Conservation (phyloP, 306 rosid species). For the barrel medic (Medicago truncatula) region DNA sequence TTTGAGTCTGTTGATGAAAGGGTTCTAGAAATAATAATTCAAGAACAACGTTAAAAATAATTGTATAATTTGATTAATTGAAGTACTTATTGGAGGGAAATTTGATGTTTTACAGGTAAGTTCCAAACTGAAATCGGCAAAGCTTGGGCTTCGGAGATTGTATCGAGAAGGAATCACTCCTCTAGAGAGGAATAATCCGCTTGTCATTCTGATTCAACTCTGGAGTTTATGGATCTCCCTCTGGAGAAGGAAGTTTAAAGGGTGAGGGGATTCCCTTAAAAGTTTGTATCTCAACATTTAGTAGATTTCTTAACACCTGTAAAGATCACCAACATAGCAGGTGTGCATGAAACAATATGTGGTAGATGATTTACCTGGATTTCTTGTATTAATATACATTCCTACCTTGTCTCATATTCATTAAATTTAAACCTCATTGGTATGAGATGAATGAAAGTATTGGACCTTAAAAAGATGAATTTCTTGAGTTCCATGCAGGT, state of each 20-base stretch:
- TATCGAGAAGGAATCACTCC: conserved; percentile 58
- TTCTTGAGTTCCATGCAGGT: background rate
- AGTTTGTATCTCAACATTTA: background rate
- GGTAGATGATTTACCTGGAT: background rate
- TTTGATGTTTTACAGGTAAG: conserved; percentile 60
- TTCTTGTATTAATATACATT: conserved; percentile 5
- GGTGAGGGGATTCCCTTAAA: background rate
- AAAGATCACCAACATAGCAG: conserved; percentile 7
- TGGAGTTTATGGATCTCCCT: background rate
- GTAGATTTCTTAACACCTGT: conserved; percentile 18
- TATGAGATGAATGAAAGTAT: background rate
- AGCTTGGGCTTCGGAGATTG: conserved; percentile 92
- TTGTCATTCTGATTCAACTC: background rate
- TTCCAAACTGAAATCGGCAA: conserved; percentile 87
- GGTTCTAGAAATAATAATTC: background rate
- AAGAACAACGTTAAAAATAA: background rate
- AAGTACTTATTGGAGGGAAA: background rate
- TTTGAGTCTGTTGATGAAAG: background rate
- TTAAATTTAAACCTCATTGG: background rate
- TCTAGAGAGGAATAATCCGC: background rate
- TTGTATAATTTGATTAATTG: background rate
- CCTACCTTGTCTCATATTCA: conserved; percentile 6
- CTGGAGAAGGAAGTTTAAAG: background rate
- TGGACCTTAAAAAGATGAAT: background rate
- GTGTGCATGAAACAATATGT: conserved; percentile 25